A percentile compares a stretch with the other conserved stretches of the same genome.
Conservation (phyloP, 768 basidiomycete genomes). For the Boletus patriciae region DNA sequence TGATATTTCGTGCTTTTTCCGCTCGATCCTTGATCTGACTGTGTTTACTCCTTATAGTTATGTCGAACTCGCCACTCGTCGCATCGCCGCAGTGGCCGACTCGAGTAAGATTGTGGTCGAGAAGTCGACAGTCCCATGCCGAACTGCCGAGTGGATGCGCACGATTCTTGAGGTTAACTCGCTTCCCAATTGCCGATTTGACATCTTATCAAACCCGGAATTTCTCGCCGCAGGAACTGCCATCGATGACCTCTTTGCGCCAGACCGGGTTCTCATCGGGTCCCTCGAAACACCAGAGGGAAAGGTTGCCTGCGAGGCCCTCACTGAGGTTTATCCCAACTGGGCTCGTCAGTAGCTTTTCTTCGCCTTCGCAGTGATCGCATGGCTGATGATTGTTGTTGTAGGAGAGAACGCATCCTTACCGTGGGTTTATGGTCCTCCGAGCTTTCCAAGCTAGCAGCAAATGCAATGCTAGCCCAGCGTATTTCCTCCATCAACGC, state of each 20-base stretch:
- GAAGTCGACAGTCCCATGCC: slow-evolving; percentile 98
- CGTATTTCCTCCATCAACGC: slow-evolving; percentile 98
- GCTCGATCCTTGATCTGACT: slow-evolving; percentile 10
- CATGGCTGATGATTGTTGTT: slow-evolving; percentile 1
- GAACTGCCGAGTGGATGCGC: slow-evolving; percentile 99
- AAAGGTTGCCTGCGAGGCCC: slow-evolving; percentile 70
- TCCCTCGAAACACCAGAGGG: slow-evolving; percentile 91
- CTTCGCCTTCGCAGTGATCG: not conserved
- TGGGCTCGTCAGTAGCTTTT: slow-evolving; percentile 80
- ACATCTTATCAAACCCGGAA: slow-evolving; percentile 99
- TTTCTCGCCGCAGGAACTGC: slow-evolving; percentile 99
- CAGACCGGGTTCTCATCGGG: slow-evolving; percentile 97
- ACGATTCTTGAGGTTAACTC: slow-evolving; percentile 99
- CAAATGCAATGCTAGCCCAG: slow-evolving; percentile 99
- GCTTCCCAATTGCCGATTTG: slow-evolving; percentile 84
- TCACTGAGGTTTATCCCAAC: slow-evolving; percentile 85
- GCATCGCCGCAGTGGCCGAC: slow-evolving; percentile 88
- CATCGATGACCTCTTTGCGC: slow-evolving; percentile 80
- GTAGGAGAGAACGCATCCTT: slow-evolving; percentile 72
- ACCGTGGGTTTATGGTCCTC: slow-evolving; percentile 98
- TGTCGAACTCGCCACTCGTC: slow-evolving; percentile 94
- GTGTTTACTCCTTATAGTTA: slow-evolving; percentile 56
- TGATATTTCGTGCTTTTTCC: slow-evolving; percentile 33
- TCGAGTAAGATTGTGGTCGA: slow-evolving; percentile 98
- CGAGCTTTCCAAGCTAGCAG: slow-evolving; percentile 96